phyloP scores from a whole-genome alignment of 108 stramenopile species.

The Poteriospumella lacustris region DNA sequence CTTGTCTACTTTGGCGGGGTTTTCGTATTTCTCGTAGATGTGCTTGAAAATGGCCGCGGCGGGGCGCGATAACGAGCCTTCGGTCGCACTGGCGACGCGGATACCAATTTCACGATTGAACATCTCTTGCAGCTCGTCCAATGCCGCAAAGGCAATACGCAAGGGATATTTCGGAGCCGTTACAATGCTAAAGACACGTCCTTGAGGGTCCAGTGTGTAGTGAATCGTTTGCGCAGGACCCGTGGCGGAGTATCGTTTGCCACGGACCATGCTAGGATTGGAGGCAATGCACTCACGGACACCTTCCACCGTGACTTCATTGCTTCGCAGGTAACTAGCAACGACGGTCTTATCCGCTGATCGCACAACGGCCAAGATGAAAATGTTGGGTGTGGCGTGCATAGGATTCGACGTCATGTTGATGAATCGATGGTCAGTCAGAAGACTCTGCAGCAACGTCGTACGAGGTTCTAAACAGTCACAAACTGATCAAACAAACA shows the following conservation, averaged over 20 bases:
- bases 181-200: conserved; percentile 42
- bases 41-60: conserved; percentile 39
- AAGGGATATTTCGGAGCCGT: conserved; percentile 42
- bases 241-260: conserved; percentile 42
- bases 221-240: conserved; percentile 42
- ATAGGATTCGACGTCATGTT: neutral
- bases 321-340: neutral
- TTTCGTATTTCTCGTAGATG: conserved; percentile 44
- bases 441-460: no score
- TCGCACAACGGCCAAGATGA: neutral
- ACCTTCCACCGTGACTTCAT: neutral
- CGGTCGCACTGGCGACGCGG: conserved; percentile 29
- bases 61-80: conserved; percentile 34
- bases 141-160: conserved; percentile 42
- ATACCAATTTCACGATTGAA: conserved; percentile 41
- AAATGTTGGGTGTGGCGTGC: neutral
- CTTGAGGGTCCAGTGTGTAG: conserved; percentile 37
- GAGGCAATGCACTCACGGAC: neutral
- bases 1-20: conserved; percentile 45
- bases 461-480: no score
- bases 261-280: conserved; percentile 33
- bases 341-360: neutral
- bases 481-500: no score
- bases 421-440: no score
- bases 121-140: conserved; percentile 40